These are phyloP conservation scores for Viola odorata DNA, from an alignment of 345 rosid genomes.

Conservation along the genomic window DNA sequence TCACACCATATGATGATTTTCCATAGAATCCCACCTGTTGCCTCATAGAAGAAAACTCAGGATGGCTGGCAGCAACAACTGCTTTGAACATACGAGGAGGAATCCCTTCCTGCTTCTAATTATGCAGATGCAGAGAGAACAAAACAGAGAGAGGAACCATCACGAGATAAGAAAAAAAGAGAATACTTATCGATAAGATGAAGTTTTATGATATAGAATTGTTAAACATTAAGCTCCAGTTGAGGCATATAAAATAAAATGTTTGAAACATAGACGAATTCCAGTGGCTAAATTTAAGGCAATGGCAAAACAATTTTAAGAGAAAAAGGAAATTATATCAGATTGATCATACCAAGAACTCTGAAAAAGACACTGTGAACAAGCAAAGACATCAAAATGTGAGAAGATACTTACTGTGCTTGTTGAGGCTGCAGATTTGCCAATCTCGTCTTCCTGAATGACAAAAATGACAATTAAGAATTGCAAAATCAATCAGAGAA, in stretches of 20 bases:
- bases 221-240: too few relatives aligned
- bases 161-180: neutral
- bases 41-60: slow-evolving; percentile 90
- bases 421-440: slow-evolving; percentile 22
- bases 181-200: too few relatives aligned
- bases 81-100: slow-evolving; percentile 97
- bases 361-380: neutral
- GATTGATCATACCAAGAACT: neutral
- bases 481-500: neutral
- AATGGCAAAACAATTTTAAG: too few relatives aligned
- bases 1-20: neutral
- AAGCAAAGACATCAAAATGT: slow-evolving; percentile 2
- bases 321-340: too few relatives aligned
- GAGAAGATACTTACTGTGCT: slow-evolving; percentile 41
- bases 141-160: neutral
- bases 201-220: too few relatives aligned
- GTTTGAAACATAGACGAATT: too few relatives aligned
- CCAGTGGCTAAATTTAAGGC: too few relatives aligned
- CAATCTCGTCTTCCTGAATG: slow-evolving; percentile 43
- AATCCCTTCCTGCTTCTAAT: slow-evolving; percentile 85
- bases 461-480: slow-evolving; percentile 15
- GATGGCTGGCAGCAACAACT: slow-evolving; percentile 91
- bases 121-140: neutral
- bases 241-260: too few relatives aligned
- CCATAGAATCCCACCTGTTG: slow-evolving; percentile 62